Evolutionary conservation across 2,329 filamentous ascomycete genomes (phyloP), one percentile per base, ranked within the genome.

Genomic region (Lecanicillium sp.): DNA sequence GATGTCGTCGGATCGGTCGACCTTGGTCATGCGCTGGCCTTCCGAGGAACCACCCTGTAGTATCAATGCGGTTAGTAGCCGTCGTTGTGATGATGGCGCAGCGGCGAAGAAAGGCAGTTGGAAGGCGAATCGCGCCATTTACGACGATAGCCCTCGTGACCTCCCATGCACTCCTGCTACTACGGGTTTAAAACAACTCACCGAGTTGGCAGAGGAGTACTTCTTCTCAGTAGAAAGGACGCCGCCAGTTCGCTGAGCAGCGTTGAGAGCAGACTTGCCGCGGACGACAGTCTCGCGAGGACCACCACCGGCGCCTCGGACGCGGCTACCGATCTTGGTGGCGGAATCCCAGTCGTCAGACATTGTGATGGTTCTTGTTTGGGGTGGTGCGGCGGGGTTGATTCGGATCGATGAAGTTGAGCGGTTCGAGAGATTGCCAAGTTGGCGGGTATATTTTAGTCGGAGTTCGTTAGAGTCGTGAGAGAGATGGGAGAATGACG

Each of bases 1-100:
- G 67, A 95, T 95, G 61, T 95, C 92, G 71, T 96, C 89, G 60
- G 80, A 82, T 51, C 90, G 89, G 73, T 96, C 92, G 63, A 98
- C 89, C 73, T 96, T 95, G 51, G 92, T 96, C 49, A 96, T 75
- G 59, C 86, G 89, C 69, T 98, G 92, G 52, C 92, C 92, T 67
- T 96, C 90, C 49, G 52, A 51, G 38, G 50, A 46, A 17, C 50
- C 46, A 14, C 45, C 20, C 60, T 63, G 28, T 36, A 16, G 31
- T n/a, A 15, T 11, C 22, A 25, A 25, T 25, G 22, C 22, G 22
- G 22, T 25, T 25, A 25, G 22, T 11, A 6, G 22, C 6, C 22
- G 22, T 25, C 22, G 22, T 11, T 25, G 6, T 25, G 22, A 25
- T 25, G 22, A 25, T 25, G 22, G 22, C 11, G 22, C 22, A 25